Evolutionary conservation across 495 filamentous ascomycete genomes (phyloP), one percentile per base, ranked within the genome.

Genomic region (Xylaria curta): DNA sequence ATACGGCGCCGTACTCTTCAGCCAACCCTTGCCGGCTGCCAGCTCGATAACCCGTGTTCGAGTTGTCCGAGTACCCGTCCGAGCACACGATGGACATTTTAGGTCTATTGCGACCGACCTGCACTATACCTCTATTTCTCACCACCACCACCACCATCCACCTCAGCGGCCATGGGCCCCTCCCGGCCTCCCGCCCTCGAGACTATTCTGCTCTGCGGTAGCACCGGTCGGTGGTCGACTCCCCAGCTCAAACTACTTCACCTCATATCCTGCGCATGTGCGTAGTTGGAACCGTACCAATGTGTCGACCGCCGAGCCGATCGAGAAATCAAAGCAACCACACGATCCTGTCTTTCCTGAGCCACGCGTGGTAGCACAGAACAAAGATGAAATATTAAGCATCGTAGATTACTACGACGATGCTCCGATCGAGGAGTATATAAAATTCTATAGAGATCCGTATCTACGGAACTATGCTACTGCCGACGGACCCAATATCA

Each of bases 341-440:
- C 31, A 65, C n/a, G 24, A 28, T 4, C 31, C 33, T 26, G 19
- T 19, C 31, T 26, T 60, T 17, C 24, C 15, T 31, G 60, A 12
- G 36, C 31, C 13, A 46, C 47, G 9, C 21, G n/a, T 12, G 24
- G 33, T 64, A 46, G 24, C 26, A 4, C 59, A 64, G 17, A 21
- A 77, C 59, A 82, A 77, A 72, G 72, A 83, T 51, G 81, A 86
- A 68, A 79, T 88, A 60, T 79, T 87, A n/a, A 79, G 75, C 9
- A 75, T 88, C 38, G 79, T 89, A 51, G 85, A 86, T 51, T 77
- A 80, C 38, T 85, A 86, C 71, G 80, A 81, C 68, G 81, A 79
- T 66, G 78, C 76, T 21, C 72, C 81, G 12, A 82, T 84, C 19
- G 83, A 86, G 15, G 85, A 87, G 36, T 79, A 85, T 61, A 73